phyloP scores from a whole-genome alignment of 495 filamentous ascomycete species.

The Neurospora cerealis region DNA sequence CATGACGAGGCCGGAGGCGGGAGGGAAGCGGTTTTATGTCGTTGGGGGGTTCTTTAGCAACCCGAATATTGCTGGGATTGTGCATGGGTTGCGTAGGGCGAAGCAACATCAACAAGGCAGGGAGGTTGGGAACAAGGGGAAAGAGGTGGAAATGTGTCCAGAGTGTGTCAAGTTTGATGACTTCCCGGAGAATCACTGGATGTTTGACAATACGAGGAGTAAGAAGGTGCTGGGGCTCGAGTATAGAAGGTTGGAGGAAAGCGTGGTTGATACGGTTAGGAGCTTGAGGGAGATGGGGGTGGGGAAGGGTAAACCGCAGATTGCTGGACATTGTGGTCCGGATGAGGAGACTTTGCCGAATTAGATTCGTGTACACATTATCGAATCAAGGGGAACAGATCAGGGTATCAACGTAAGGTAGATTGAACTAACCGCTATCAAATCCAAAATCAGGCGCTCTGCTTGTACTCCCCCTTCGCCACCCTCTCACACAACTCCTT shows the following conservation, averaged over 20 bases:
- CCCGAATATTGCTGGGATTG: conserved; percentile 24
- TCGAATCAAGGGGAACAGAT: not conserved
- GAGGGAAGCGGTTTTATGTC: conserved; percentile 34
- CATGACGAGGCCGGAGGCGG: conserved; percentile 27
- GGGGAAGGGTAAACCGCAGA: not conserved
- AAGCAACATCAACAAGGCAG: conserved; percentile 8
- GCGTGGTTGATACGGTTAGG: conserved; percentile 29
- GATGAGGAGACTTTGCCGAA: not conserved
- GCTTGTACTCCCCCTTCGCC: conserved; percentile 40
- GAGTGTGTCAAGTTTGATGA: conserved; percentile 15
- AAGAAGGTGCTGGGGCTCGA: conserved; percentile 26
- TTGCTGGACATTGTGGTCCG: not conserved
- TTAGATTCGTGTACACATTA: not conserved
- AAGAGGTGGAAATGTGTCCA: not conserved
- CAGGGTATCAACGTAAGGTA: not conserved
- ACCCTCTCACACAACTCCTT: conserved; percentile 53
- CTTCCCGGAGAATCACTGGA: conserved; percentile 26
- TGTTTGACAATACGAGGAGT: conserved; percentile 27
- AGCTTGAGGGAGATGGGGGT: not conserved
- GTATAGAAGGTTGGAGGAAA: conserved; percentile 27
- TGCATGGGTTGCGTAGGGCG: conserved; percentile 13
- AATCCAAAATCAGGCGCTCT: not conserved
- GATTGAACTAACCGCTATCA: not conserved
- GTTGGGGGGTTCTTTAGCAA: conserved; percentile 35
- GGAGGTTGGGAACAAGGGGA: not conserved